Evolutionary conservation across 1,139 yeast species (phyloP).

Genomic region (Taphrina pruni): DNA sequence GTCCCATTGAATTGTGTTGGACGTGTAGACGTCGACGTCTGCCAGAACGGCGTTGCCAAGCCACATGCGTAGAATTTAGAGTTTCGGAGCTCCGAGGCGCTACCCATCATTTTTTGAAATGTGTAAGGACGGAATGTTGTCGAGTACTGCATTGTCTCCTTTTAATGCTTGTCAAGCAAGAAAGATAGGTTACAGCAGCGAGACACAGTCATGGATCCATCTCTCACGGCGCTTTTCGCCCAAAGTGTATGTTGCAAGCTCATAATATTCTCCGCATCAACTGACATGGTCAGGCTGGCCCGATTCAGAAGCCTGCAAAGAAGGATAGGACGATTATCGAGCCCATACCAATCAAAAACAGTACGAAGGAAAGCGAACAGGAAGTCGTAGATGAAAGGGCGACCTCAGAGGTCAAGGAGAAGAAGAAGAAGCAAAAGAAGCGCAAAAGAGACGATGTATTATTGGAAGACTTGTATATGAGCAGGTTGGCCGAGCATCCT

Average conservation of each 20-base stretch:
- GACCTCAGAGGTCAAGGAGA: conserved; percentile 33
- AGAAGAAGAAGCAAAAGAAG: conserved; percentile 39
- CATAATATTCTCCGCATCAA: not conserved
- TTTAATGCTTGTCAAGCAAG: too few species aligned
- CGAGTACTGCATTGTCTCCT: too few species aligned
- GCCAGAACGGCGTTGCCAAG: too few species aligned
- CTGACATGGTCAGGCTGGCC: conserved; percentile 23
- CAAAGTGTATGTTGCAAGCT: conserved; percentile 13
- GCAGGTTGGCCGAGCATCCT: conserved; percentile 46
- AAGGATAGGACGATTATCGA: conserved; percentile 42
- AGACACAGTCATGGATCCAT: conserved; percentile 11
- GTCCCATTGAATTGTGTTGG: too few species aligned
- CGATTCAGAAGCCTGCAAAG: conserved; percentile 21
- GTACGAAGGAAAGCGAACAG: conserved; percentile 42
- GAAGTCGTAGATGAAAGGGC: not conserved
- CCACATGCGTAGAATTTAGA: conserved; percentile 1
- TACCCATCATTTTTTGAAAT: not conserved
- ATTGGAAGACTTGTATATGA: conserved; percentile 48
- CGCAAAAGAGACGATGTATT: conserved; percentile 43
- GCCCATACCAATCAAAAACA: conserved; percentile 46
- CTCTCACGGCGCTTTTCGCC: conserved; percentile 14
- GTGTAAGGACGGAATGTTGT: too few species aligned
- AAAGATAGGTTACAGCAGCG: not conserved
- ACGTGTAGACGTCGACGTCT: too few species aligned
- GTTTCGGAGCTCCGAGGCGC: conserved; percentile 9